A percentile compares a stretch with the other conserved stretches of the same genome.
Conservation (phyloP, 495 filamentous ascomycete genomes). For the Penicillium waksmanii region DNA sequence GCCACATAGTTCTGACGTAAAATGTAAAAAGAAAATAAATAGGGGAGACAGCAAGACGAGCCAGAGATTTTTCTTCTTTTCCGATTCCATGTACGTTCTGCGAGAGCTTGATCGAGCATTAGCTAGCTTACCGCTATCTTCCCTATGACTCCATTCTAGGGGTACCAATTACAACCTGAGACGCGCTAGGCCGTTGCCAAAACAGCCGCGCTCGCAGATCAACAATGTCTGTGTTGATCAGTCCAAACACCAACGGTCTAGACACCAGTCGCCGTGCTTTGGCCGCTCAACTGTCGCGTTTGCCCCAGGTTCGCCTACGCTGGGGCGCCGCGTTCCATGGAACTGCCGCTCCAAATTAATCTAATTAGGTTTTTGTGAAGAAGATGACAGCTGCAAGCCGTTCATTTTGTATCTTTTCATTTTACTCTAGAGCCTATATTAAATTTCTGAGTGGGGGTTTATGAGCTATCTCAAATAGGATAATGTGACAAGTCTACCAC, state of each 20-base stretch:
- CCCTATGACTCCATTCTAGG: slow-evolving; percentile 8
- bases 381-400: slow-evolving; percentile 25
- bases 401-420: background rate
- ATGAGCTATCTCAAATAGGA: slow-evolving; percentile 12
- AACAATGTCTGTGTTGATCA: slow-evolving; percentile 21
- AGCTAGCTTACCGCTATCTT: background rate
- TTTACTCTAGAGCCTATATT: background rate
- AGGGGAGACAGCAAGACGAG: background rate
- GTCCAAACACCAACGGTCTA: slow-evolving; percentile 11
- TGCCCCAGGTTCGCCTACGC: slow-evolving; percentile 15
- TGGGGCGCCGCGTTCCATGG: slow-evolving; percentile 11
- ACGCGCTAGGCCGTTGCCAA: slow-evolving; percentile 17
- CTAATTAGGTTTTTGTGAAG: slow-evolving; percentile 23
- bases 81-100: background rate
- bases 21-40: background rate
- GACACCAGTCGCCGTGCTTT: slow-evolving; percentile 10
- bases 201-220: slow-evolving; percentile 29
- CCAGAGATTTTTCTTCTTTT: background rate
- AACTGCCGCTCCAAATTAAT: slow-evolving; percentile 14
- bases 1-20: background rate
- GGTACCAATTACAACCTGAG: slow-evolving; percentile 18
- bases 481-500: slow-evolving; percentile 13
- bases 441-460: slow-evolving; percentile 2
- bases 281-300: slow-evolving; percentile 4
- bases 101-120: background rate